A percentile compares a stretch with the other conserved stretches of the same genome.
These are phyloP conservation scores for Stentor roeselii DNA, from an alignment of 73 alveolate species.

Conservation along the genomic window DNA sequence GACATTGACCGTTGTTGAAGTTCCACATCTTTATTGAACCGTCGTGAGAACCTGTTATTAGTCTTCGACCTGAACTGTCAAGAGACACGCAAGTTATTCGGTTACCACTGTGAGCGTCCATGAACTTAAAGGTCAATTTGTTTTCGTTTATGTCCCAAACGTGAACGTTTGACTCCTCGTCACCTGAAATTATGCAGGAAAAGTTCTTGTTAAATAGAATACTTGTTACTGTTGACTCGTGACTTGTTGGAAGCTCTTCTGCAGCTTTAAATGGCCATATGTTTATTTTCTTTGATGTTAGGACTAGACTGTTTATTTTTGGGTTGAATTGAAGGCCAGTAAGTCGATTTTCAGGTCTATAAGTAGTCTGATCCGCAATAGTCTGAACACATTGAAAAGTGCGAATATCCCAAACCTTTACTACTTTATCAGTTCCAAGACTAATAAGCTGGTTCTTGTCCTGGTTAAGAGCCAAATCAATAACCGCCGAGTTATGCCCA, in stretches of 20 bases:
- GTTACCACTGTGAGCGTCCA: conserved; percentile 56
- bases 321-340: conserved; percentile 54
- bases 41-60: conserved; percentile 60
- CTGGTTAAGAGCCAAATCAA: conserved; percentile 62
- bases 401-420: conserved; percentile 74
- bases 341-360: conserved; percentile 74
- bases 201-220: conserved; percentile 56
- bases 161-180: conserved; percentile 60
- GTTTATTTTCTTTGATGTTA: conserved; percentile 61
- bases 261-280: conserved; percentile 63
- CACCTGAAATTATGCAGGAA: conserved; percentile 70
- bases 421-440: conserved; percentile 70
- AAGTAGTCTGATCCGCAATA: conserved; percentile 59
- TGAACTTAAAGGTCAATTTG: conserved; percentile 57
- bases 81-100: conserved; percentile 65
- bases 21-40: conserved; percentile 66
- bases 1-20: conserved; percentile 61
- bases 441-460: conserved; percentile 60
- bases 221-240: conserved; percentile 54
- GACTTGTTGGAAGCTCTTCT: conserved; percentile 69
- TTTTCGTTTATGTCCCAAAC: conserved; percentile 71
- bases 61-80: conserved; percentile 59
- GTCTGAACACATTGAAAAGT: conserved; percentile 70
- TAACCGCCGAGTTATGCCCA: conserved; percentile 63
- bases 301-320: conserved; percentile 44